These are phyloP conservation scores for Chloris gayana DNA, from an alignment of 176 grass and related monocot genomes.

Conservation along the genomic window DNA sequence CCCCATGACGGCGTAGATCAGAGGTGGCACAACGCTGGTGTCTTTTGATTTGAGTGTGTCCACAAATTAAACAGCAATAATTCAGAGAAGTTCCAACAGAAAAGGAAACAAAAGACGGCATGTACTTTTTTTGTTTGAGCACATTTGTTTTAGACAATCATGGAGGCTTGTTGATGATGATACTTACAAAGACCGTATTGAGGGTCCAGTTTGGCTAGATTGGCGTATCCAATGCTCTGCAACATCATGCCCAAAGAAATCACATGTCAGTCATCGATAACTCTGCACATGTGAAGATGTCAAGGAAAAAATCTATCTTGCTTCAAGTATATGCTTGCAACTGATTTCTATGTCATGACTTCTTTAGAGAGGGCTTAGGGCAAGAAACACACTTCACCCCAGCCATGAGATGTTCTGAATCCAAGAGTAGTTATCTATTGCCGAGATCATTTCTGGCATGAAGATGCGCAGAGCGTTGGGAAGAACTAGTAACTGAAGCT, in stretches of 20 bases:
- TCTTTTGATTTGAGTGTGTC: conserved; percentile 36
- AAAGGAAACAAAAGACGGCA: neutral
- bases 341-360: neutral
- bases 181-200: conserved; percentile 98
- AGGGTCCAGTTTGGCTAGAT: conserved; percentile 81
- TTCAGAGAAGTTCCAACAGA: neutral
- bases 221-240: conserved; percentile 99
- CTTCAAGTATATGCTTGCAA: neutral
- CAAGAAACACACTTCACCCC: neutral
- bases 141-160: neutral
- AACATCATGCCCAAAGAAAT: conserved; percentile 18
- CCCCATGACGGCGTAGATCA: conserved; percentile 94
- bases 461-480: neutral
- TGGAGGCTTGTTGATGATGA: neutral
- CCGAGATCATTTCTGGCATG: neutral
- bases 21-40: conserved; percentile 85
- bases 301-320: conserved; percentile 18
- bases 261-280: neutral
- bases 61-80: conserved; percentile 20
- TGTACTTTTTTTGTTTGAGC: neutral
- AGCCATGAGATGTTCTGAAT: neutral
- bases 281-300: neutral
- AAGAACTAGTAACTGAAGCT: neutral
- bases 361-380: neutral
- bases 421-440: neutral